Evolutionary conservation across 805 yeast genomes (phyloP).

Genomic region (Cyberlindnera americana): DNA sequence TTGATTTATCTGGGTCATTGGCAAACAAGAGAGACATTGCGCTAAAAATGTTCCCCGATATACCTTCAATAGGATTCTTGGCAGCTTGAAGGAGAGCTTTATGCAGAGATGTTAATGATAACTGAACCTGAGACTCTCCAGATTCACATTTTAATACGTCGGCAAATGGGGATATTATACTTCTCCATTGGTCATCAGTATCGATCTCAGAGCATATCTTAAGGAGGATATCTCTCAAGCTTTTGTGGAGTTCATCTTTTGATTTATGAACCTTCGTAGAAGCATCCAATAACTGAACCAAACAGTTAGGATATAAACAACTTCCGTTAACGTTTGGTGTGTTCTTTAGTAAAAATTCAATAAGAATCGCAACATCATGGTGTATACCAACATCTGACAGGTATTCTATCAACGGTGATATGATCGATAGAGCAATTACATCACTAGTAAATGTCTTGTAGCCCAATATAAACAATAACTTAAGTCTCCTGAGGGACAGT

Average conservation of each 20-base stretch:
- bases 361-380: slow-evolving; percentile 28
- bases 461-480: slow-evolving; percentile 33
- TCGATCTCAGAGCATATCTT: slow-evolving; percentile 2
- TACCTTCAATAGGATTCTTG: slow-evolving; percentile 1
- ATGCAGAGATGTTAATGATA: slow-evolving; percentile 11
- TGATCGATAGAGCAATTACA: slow-evolving; percentile 24
- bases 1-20: slow-evolving; percentile 5
- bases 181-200: slow-evolving; percentile 14
- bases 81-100: slow-evolving; percentile 11
- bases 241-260: background rate
- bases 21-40: slow-evolving; percentile 16
- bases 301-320: slow-evolving; percentile 9
- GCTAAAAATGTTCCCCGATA: slow-evolving; percentile 7
- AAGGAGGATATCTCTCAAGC: slow-evolving; percentile 1
- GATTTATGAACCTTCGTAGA: slow-evolving; percentile 6
- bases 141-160: background rate
- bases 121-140: background rate
- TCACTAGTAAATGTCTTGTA: slow-evolving; percentile 13
- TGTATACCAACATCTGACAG: slow-evolving; percentile 20
- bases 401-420: slow-evolving; percentile 11
- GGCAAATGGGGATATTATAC: slow-evolving; percentile 11
- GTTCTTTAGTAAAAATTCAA: slow-evolving; percentile 20
- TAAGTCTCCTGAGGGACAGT: slow-evolving; percentile 34
- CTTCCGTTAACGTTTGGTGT: slow-evolving; percentile 1
- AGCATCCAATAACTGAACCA: slow-evolving; percentile 25